Evolutionary conservation across 2,329 filamentous ascomycete species (phyloP), one percentile per base, ranked within the genome.

Genomic region (Bipolaris cookei): DNA sequence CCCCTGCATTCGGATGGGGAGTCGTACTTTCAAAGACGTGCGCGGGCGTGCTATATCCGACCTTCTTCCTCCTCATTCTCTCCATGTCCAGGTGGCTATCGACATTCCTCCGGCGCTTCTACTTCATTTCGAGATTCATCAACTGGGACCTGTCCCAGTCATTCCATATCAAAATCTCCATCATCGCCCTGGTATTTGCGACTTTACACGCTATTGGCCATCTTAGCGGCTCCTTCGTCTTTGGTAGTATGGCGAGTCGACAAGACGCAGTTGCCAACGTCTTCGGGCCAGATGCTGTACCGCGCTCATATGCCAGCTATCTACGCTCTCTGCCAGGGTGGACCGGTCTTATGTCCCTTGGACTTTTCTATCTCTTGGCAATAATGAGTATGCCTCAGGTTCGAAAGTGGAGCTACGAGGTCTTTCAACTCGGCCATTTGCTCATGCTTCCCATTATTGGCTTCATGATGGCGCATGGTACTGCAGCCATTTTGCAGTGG

Each of bases 391-490:
- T 83, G 59, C 83, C 84, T 0, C 76, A 75, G 28, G 75, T 86
- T 0, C 77, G 84, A 0, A 79, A 74, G 13, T 80, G 79, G 77
- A 83, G 78, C 60, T 86, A 86, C 50, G 82, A 87, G 61, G 63
- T 85, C 18, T 87, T 87, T 59, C 84, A 86, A 61, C 73, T 85
- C 0, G 82, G 80, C 0, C 84, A 86, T 60, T 59, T 86, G 6
- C 78, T 86, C 35, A 85, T 86, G 82, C 86, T 82, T 39, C 84
- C 83, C 7, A 82, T 86, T 18, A 81, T 86, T 25, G 83, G 80
- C 0, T 72, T 86, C 0, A 77, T 86, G 64, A 82, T 81, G 68
- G 83, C 82, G 0, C 84, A 87, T 61, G 84, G 84, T 0, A 82
- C 82, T 0, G 75, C 77, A 0, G 77, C 70, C 2, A 69, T 86